These are phyloP conservation scores for Kluyveromyces nonfermentans DNA, from an alignment of 805 yeast genomes.

Conservation along the genomic window DNA sequence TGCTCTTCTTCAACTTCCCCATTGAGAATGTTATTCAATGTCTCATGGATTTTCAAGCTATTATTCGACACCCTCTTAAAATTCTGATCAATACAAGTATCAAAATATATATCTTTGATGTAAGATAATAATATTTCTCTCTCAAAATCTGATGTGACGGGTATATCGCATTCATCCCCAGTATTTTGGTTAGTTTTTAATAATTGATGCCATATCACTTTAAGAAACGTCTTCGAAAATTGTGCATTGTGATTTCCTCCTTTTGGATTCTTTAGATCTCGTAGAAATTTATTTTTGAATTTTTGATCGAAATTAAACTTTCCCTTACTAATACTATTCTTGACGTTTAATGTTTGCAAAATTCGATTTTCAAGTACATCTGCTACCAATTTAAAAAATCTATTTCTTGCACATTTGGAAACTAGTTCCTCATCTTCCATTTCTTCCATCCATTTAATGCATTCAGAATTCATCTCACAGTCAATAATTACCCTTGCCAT, in stretches of 20 bases:
- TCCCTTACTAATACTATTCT: background rate
- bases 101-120: conserved; percentile 16
- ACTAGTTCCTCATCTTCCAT: conserved; percentile 9
- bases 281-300: background rate
- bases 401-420: conserved; percentile 9
- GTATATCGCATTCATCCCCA: background rate
- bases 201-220: conserved; percentile 3
- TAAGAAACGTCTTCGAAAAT: conserved; percentile 1
- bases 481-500: conserved; percentile 3
- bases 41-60: background rate
- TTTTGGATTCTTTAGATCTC: background rate
- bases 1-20: background rate
- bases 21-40: background rate
- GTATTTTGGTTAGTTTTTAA: background rate
- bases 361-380: conserved; percentile 1
- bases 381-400: conserved; percentile 9
- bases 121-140: conserved; percentile 15
- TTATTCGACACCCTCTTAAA: background rate
- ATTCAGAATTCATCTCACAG: background rate
- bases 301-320: background rate
- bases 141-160: background rate
- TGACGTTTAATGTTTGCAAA: background rate
- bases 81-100: conserved; percentile 6
- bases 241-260: background rate
- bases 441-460: background rate